Conservation (phyloP, 1,139 yeast genomes). For the Hyphopichia fennica region DNA sequence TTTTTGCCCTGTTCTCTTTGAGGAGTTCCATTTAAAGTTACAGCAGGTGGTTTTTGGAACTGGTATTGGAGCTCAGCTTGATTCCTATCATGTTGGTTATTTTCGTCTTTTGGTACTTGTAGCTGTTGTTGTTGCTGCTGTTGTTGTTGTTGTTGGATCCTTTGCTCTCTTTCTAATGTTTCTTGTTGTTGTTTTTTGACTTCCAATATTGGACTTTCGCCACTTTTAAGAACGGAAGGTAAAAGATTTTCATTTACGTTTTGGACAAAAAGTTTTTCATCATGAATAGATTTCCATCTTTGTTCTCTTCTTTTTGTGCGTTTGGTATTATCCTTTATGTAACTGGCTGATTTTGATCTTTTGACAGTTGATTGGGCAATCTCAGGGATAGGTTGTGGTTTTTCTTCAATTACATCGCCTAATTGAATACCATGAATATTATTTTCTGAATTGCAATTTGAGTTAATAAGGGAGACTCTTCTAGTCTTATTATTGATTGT, state of each 20-base stretch:
- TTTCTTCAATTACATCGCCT: background rate
- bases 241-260: slow-evolving; percentile 32
- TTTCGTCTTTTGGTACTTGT: background rate
- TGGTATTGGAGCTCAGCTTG: background rate
- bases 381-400: background rate
- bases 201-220: slow-evolving; percentile 34
- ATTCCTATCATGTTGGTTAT: background rate
- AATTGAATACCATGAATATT: slow-evolving; percentile 1
- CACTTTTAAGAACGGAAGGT: slow-evolving; percentile 36
- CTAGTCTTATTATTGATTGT: slow-evolving; percentile 4
- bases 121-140: background rate
- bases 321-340: slow-evolving; percentile 12
- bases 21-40: background rate
- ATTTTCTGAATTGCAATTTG: slow-evolving; percentile 7
- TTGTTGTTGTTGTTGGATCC: background rate
- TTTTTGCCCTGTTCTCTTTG: background rate
- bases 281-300: slow-evolving; percentile 30
- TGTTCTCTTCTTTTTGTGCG: slow-evolving; percentile 17
- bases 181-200: slow-evolving; percentile 24
- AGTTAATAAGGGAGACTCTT: slow-evolving; percentile 10
- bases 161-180: slow-evolving; percentile 4
- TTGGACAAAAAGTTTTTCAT: slow-evolving; percentile 31
- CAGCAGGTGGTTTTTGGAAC: background rate
- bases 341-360: slow-evolving; percentile 29
- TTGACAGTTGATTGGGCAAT: slow-evolving; percentile 9